Evolutionary conservation across 257 asterid species (phyloP).

Genomic region (Fraxinus excelsior): DNA sequence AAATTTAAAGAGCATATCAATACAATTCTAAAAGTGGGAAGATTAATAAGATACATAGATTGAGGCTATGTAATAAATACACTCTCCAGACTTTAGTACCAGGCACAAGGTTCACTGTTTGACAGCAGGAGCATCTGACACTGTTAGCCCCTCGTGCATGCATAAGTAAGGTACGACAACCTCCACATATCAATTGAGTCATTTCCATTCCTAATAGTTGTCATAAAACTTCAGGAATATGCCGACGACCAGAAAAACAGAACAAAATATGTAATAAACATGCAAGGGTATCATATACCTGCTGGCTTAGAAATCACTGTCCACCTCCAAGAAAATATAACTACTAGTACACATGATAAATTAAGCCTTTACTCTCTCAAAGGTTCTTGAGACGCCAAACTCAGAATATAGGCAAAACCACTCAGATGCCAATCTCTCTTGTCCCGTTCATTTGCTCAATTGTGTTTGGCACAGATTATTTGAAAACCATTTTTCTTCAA

Average conservation of each 20-base stretch:
- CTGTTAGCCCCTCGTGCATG: constrained; percentile 87
- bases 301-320: constrained; percentile 1
- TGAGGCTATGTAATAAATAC: neutral
- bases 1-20: neutral
- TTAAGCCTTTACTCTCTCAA: neutral
- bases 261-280: neutral
- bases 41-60: neutral
- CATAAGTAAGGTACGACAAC: constrained; percentile 87
- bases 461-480: too few relatives aligned
- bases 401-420: neutral
- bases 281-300: neutral
- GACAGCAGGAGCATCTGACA: constrained; percentile 95
- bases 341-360: neutral
- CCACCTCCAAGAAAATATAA: constrained; percentile 1
- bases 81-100: constrained; percentile 45
- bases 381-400: neutral
- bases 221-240: constrained; percentile 15
- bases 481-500: too few relatives aligned
- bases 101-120: constrained; percentile 82
- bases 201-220: constrained; percentile 71
- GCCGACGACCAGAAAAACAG: neutral
- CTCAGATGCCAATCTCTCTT: neutral
- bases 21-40: neutral
- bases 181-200: constrained; percentile 90
- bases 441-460: neutral